These are phyloP conservation scores for Turritis glabra DNA, from an alignment of 345 rosid species.

Conservation along the genomic window DNA sequence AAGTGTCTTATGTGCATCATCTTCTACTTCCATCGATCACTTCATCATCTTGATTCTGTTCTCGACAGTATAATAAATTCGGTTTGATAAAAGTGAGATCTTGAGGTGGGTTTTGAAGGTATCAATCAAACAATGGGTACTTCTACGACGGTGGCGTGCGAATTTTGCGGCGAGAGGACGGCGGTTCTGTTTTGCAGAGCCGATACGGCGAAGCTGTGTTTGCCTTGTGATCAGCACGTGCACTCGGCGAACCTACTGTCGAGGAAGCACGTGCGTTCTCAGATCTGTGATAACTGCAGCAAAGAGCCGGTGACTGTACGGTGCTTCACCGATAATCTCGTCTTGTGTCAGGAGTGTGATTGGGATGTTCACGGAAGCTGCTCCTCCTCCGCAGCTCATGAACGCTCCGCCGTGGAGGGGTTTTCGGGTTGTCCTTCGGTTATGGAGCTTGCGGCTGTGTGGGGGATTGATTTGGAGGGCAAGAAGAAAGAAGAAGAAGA, in stretches of 20 bases:
- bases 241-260: slow-evolving; percentile 86
- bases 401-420: slow-evolving; percentile 56
- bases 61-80: no score
- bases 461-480: slow-evolving; percentile 58
- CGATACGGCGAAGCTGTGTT: slow-evolving; percentile 86
- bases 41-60: no score
- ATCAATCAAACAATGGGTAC: not conserved
- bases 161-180: slow-evolving; percentile 64
- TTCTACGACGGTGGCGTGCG: slow-evolving; percentile 47
- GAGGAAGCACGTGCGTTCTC: slow-evolving; percentile 78
- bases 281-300: slow-evolving; percentile 85
- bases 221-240: slow-evolving; percentile 86
- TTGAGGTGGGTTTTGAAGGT: not conserved
- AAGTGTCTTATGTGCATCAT: not conserved
- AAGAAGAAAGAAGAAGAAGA: slow-evolving; percentile 33
- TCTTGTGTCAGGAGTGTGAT: slow-evolving; percentile 74
- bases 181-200: slow-evolving; percentile 89
- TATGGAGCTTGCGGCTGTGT: slow-evolving; percentile 53
- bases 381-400: slow-evolving; percentile 57
- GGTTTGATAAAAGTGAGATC: not conserved
- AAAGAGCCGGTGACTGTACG: slow-evolving; percentile 64
- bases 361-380: slow-evolving; percentile 75
- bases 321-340: slow-evolving; percentile 60
- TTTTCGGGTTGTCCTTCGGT: slow-evolving; percentile 74
- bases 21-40: not conserved